These are phyloP conservation scores for Aquilaria agallochum DNA, from an alignment of 441 rosid genomes.

Conservation along the genomic window DNA sequence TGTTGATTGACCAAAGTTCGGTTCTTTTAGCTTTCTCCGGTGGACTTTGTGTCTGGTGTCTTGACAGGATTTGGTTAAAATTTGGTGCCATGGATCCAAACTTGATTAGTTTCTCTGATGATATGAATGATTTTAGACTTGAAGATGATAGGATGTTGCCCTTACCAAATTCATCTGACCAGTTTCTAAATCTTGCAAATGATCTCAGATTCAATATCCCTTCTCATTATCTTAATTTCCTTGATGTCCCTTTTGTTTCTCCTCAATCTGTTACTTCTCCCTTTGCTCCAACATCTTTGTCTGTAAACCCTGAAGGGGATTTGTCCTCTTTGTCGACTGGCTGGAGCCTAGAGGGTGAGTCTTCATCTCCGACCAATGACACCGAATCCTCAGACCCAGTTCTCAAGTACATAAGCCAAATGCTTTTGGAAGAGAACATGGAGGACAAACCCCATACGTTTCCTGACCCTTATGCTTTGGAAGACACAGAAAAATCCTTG, in stretches of 20 bases:
- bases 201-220: slow-evolving; percentile 24
- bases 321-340: background rate
- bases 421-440: slow-evolving; percentile 62
- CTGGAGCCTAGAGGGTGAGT: slow-evolving; percentile 24
- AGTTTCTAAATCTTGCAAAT: slow-evolving; percentile 17
- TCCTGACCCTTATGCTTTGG: slow-evolving; percentile 50
- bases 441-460: slow-evolving; percentile 44
- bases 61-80: too few species aligned
- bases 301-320: slow-evolving; percentile 2
- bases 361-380: slow-evolving; percentile 36
- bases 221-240: slow-evolving; percentile 20
- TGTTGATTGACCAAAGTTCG: too few species aligned
- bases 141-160: too few species aligned
- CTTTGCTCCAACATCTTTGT: slow-evolving; percentile 5
- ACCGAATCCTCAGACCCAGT: slow-evolving; percentile 38
- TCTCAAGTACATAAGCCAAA: slow-evolving; percentile 49
- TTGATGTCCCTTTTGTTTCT: slow-evolving; percentile 22
- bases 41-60: too few species aligned
- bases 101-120: too few species aligned
- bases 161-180: slow-evolving; percentile 18
- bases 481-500: slow-evolving; percentile 59
- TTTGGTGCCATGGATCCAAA: too few species aligned
- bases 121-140: too few species aligned
- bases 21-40: background rate
- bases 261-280: slow-evolving; percentile 21